Percentiles rank a stretch among this genome's conserved stretches.
These are phyloP conservation scores for Vicia villosa DNA, from an alignment of 306 rosid genomes.

Conservation along the genomic window DNA sequence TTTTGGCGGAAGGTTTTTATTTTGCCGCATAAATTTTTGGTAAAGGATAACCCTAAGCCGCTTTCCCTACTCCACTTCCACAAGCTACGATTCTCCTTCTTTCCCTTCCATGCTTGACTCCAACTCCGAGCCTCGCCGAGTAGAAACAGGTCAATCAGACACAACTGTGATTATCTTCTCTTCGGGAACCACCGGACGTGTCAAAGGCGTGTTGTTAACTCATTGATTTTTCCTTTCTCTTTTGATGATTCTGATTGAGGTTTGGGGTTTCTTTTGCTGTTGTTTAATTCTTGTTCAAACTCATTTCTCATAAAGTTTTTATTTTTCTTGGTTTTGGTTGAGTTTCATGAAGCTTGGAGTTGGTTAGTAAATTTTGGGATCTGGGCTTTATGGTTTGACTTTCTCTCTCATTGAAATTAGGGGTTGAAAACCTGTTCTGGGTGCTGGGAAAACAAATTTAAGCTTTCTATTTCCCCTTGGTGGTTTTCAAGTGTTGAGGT, in stretches of 20 bases:
- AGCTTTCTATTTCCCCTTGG: neutral
- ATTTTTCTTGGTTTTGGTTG: neutral
- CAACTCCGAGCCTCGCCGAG: neutral
- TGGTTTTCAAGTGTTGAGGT: constrained; percentile 18
- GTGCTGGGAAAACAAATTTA: neutral
- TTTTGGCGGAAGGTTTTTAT: too few species aligned
- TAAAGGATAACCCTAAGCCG: too few species aligned
- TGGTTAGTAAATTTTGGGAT: constrained; percentile 59
- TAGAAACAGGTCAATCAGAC: constrained; percentile 51
- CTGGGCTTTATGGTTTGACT: constrained; percentile 72
- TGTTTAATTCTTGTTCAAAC: constrained; percentile 32
- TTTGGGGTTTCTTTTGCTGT: constrained; percentile 11
- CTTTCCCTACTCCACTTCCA: too few species aligned
- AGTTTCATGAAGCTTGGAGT: constrained; percentile 31
- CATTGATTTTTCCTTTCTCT: constrained; percentile 45
- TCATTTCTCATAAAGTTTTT: constrained; percentile 29
- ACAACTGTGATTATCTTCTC: constrained; percentile 79
- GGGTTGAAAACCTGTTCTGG: constrained; percentile 25
- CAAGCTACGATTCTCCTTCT: constrained; percentile 77
- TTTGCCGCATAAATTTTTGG: too few species aligned
- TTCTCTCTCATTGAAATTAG: constrained; percentile 39
- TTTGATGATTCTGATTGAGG: constrained; percentile 33
- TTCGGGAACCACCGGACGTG: constrained; percentile 84
- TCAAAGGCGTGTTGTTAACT: constrained; percentile 71
- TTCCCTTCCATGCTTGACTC: constrained; percentile 60